These are phyloP conservation scores for Boletus rubroflammeus DNA, from an alignment of 768 basidiomycete genomes.

Conservation along the genomic window DNA sequence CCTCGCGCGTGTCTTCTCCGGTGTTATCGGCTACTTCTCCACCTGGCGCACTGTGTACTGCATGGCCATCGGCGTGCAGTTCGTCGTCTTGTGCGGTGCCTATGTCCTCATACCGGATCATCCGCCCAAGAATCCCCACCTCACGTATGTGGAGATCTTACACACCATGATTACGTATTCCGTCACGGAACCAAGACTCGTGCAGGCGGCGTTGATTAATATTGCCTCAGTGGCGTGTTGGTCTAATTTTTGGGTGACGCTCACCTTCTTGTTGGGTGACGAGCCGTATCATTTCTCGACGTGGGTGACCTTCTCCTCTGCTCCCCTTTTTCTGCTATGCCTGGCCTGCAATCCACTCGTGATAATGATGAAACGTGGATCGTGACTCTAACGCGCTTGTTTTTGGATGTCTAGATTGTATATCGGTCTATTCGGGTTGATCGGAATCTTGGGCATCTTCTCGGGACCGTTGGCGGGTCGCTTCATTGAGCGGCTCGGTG, in stretches of 20 bases:
- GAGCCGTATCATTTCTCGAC: conserved; percentile 38
- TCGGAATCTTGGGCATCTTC: conserved; percentile 41
- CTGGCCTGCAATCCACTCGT: neutral
- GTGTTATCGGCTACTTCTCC: conserved; percentile 40
- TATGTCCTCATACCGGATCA: conserved; percentile 40
- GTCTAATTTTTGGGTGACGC: conserved; percentile 38
- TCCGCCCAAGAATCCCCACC: conserved; percentile 36
- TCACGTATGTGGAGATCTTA: conserved; percentile 36
- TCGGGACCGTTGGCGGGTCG: conserved; percentile 26
- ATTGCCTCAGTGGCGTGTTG: conserved; percentile 31
- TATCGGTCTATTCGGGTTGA: conserved; percentile 47
- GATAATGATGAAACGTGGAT: neutral
- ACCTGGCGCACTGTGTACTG: conserved; percentile 42
- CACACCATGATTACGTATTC: conserved; percentile 39
- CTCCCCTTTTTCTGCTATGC: neutral
- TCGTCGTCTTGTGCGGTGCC: conserved; percentile 25
- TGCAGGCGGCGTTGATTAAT: conserved; percentile 32
- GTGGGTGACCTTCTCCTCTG: conserved; percentile 11
- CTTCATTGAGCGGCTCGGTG: conserved; percentile 32
- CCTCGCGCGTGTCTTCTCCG: conserved; percentile 32
- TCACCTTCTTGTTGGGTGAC: conserved; percentile 45
- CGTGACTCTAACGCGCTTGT: neutral
- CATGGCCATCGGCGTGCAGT: conserved; percentile 37
- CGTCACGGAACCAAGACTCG: conserved; percentile 40
- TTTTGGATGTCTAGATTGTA: conserved; percentile 15